Conservation (phyloP, 352 stramenopile genomes). For the Elongisporangium prolatum region DNA sequence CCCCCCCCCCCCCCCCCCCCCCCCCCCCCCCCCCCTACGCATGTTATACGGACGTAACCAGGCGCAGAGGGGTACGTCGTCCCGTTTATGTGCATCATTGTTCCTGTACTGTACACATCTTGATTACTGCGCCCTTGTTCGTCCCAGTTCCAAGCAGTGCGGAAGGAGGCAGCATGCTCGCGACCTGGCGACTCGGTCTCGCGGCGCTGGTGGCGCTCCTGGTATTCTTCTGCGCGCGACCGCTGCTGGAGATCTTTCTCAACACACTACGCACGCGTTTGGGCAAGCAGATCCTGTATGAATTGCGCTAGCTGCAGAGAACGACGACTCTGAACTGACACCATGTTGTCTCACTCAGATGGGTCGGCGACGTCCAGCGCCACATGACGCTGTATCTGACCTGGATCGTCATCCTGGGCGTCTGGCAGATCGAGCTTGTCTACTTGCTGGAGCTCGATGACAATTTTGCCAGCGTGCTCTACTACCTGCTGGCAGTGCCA, state of each 20-base stretch:
- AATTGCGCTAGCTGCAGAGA: slow-evolving; percentile 1
- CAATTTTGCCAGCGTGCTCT: slow-evolving; percentile 45
- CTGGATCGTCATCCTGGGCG: slow-evolving; percentile 51
- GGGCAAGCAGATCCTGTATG: slow-evolving; percentile 58
- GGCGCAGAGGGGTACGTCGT: too few relatives aligned
- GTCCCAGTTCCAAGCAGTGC: too few relatives aligned
- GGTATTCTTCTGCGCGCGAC: slow-evolving; percentile 53
- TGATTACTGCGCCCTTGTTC: too few relatives aligned
- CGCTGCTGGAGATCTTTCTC: slow-evolving; percentile 45
- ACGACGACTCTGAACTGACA: not conserved
- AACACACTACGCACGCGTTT: slow-evolving; percentile 41
- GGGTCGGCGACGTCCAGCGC: slow-evolving; percentile 74
- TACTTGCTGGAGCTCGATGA: slow-evolving; percentile 54
- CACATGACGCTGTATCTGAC: slow-evolving; percentile 75
- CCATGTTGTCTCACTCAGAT: too few relatives aligned
- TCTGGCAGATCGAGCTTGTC: slow-evolving; percentile 42
- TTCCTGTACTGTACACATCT: too few relatives aligned
- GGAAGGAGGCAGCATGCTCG: slow-evolving; percentile 18
- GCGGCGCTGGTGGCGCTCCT: slow-evolving; percentile 31
- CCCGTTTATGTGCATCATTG: too few relatives aligned
- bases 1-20: too few relatives aligned
- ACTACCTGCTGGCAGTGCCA: slow-evolving; percentile 55
- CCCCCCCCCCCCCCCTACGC: too few relatives aligned
- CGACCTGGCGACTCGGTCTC: slow-evolving; percentile 50
- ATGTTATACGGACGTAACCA: too few relatives aligned